phyloP scores from a whole-genome alignment of 2,329 filamentous ascomycete genomes.

The Microcyclospora pomicola region DNA sequence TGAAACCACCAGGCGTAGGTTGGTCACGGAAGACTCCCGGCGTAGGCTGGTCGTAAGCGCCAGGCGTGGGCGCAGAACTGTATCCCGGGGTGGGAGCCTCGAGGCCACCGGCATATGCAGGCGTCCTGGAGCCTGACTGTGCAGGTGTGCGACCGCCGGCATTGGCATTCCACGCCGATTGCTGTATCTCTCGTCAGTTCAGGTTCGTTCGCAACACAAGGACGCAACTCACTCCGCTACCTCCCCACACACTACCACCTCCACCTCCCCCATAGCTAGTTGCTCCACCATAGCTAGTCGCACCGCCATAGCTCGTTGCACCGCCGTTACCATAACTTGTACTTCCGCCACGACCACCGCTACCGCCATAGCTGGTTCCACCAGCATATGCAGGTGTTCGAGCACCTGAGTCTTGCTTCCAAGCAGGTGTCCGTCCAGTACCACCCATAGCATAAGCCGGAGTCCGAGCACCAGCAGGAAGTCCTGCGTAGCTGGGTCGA shows the following conservation, averaged over 20 bases:
- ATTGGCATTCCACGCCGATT: slow-evolving; percentile 25
- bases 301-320: slow-evolving; percentile 38
- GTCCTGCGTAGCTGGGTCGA: slow-evolving; percentile 38
- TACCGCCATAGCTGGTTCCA: slow-evolving; percentile 33
- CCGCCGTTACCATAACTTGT: slow-evolving; percentile 38
- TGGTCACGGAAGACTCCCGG: slow-evolving; percentile 26
- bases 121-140: slow-evolving; percentile 57
- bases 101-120: slow-evolving; percentile 47
- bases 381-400: slow-evolving; percentile 32
- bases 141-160: slow-evolving; percentile 38
- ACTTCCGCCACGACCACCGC: slow-evolving; percentile 30
- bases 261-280: slow-evolving; percentile 18
- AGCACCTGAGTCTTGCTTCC: slow-evolving; percentile 34
- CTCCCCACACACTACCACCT: slow-evolving; percentile 4
- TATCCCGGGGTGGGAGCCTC: slow-evolving; percentile 46
- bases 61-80: slow-evolving; percentile 30
- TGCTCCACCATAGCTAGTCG: slow-evolving; percentile 24
- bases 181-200: slow-evolving; percentile 11
- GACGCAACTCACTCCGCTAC: slow-evolving; percentile 9
- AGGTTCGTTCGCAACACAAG: slow-evolving; percentile 30
- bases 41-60: slow-evolving; percentile 22
- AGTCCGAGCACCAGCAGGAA: slow-evolving; percentile 46
- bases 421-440: slow-evolving; percentile 51
- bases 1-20: slow-evolving; percentile 23
- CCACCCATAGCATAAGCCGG: slow-evolving; percentile 21